Percentiles rank a stretch among this genome's conserved stretches.
These are phyloP conservation scores for Botryotinia convoluta DNA, from an alignment of 2,329 filamentous ascomycete genomes.

Conservation along the genomic window DNA sequence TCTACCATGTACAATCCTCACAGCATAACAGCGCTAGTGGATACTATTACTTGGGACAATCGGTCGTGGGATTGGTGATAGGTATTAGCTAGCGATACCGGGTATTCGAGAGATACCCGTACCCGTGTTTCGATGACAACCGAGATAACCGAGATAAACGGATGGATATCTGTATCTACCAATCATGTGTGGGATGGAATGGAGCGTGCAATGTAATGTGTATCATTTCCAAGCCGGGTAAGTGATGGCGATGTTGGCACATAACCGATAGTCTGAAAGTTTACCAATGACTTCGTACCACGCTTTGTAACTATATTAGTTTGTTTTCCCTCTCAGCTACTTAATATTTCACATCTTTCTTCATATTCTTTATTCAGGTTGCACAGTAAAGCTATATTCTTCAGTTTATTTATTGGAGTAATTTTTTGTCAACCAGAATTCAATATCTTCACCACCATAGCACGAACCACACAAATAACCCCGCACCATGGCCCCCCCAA, in stretches of 20 bases:
- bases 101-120: background rate
- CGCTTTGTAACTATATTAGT: background rate
- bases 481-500: background rate
- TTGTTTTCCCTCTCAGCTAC: background rate
- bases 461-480: background rate
- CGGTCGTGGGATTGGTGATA: background rate
- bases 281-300: background rate
- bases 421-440: background rate
- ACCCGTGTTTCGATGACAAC: background rate
- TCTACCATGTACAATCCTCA: background rate
- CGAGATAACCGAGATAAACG: background rate
- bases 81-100: background rate
- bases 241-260: background rate
- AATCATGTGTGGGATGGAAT: background rate
- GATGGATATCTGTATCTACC: background rate
- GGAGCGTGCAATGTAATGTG: background rate
- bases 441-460: background rate
- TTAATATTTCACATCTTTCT: background rate
- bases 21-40: background rate
- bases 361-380: background rate
- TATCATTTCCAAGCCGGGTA: background rate
- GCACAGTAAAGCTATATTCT: background rate
- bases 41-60: background rate
- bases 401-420: too few relatives aligned
- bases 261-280: background rate